phyloP scores from a whole-genome alignment of 768 basidiomycete species.

The Amanita inopinata region DNA sequence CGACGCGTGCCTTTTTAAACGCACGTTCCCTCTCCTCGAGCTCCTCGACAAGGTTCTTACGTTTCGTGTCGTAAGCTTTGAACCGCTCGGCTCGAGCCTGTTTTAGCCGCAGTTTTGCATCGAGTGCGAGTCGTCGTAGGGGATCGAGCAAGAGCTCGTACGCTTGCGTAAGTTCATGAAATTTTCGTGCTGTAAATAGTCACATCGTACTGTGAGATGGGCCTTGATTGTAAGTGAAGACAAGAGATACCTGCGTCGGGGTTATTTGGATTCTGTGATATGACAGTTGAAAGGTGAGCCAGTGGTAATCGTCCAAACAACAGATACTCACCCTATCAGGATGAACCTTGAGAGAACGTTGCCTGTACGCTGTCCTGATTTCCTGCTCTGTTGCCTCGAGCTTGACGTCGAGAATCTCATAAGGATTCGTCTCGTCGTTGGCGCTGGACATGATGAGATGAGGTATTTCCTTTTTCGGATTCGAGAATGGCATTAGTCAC shows the following conservation, averaged over 20 bases:
- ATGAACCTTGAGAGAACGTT: constrained; percentile 77
- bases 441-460: constrained; percentile 8
- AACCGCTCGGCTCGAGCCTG: constrained; percentile 64
- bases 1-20: constrained; percentile 61
- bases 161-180: constrained; percentile 76
- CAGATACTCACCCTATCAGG: constrained; percentile 61
- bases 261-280: constrained; percentile 64
- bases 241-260: constrained; percentile 54
- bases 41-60: constrained; percentile 67
- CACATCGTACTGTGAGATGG: neutral
- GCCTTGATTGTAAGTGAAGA: neutral
- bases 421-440: constrained; percentile 62
- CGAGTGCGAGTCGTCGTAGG: constrained; percentile 64
- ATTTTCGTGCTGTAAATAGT: constrained; percentile 47
- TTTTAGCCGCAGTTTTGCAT: constrained; percentile 67
- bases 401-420: constrained; percentile 56
- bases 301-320: neutral
- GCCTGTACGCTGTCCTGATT: constrained; percentile 70
- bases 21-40: constrained; percentile 71
- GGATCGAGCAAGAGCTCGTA: constrained; percentile 79
- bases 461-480: neutral
- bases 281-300: neutral
- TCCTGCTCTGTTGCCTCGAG: constrained; percentile 67
- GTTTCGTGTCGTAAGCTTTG: constrained; percentile 58
- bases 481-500: too few relatives aligned